phyloP scores from a whole-genome alignment of 345 rosid genomes.

The Salix koriyanagi region DNA sequence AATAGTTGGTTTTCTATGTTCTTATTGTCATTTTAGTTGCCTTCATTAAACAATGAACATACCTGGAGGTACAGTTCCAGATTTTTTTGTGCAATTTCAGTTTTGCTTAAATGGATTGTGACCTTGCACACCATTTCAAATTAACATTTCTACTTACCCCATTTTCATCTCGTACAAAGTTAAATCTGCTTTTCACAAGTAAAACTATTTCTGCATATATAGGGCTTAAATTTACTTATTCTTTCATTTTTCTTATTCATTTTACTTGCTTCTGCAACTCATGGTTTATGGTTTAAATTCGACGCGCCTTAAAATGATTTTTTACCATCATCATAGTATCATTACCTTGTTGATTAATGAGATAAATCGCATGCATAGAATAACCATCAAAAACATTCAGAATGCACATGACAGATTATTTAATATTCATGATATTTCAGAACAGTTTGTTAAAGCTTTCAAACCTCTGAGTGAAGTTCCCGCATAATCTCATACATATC shows the following conservation, averaged over 20 bases:
- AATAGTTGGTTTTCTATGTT: neutral
- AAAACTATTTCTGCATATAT: neutral
- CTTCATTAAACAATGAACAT: neutral
- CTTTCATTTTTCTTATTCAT: neutral
- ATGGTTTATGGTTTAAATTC: neutral
- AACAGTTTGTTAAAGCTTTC: constrained; percentile 2
- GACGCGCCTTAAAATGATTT: neutral
- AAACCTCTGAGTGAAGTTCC: constrained; percentile 90
- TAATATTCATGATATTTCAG: neutral
- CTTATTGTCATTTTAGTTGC: neutral
- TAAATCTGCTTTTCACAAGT: neutral
- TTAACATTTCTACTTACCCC: neutral
- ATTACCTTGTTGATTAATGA: neutral
- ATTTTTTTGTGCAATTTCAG: neutral
- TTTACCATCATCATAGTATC: neutral
- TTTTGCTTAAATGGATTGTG: neutral
- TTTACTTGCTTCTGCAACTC: neutral
- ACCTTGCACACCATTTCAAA: neutral
- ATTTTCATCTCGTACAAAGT: neutral
- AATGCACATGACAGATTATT: neutral
- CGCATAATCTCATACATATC: constrained; percentile 99
- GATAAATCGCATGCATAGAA: neutral
- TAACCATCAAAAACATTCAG: neutral
- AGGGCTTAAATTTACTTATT: neutral
- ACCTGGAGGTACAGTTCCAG: neutral